A percentile compares a stretch with the other conserved stretches of the same genome.
phyloP scores from a whole-genome alignment of 2,329 filamentous ascomycete genomes.

The Colletotrichum higginsianum region DNA sequence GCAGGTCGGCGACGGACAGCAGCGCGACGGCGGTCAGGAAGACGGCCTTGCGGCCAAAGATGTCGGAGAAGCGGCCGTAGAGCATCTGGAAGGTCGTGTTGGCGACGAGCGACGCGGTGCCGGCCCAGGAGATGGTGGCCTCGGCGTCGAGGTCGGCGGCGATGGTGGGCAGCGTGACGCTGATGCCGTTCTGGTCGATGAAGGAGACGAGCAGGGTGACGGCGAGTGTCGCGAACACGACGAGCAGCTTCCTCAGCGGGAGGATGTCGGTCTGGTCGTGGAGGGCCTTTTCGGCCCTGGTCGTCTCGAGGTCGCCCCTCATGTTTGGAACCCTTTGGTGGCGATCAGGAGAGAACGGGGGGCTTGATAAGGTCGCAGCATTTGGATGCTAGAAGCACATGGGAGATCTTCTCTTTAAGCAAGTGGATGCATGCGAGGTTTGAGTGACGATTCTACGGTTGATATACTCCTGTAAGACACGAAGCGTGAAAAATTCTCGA shows the following conservation, averaged over 20 bases:
- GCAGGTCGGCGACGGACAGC: conserved; percentile 69
- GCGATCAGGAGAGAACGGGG: background rate
- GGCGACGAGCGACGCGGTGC: conserved; percentile 67
- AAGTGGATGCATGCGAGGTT: no score
- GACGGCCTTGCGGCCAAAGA: conserved; percentile 72
- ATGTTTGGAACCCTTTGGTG: conserved; percentile 14
- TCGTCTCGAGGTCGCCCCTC: conserved; percentile 22
- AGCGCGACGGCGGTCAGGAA: conserved; percentile 67
- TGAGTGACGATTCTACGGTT: no score
- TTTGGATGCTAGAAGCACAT: background rate
- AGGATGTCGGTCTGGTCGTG: conserved; percentile 72
- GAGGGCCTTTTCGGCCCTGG: conserved; percentile 59
- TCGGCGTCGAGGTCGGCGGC: conserved; percentile 61
- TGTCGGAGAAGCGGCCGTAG: conserved; percentile 74
- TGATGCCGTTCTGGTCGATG: conserved; percentile 71
- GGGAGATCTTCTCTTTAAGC: no score
- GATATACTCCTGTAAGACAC: no score
- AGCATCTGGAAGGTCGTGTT: conserved; percentile 76
- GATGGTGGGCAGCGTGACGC: conserved; percentile 65
- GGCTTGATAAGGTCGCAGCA: background rate
- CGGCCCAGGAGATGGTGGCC: conserved; percentile 70
- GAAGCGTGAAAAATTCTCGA: no score
- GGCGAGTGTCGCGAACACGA: conserved; percentile 67
- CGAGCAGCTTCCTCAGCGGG: conserved; percentile 62
- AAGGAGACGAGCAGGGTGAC: conserved; percentile 68